These are phyloP conservation scores for Salix arbutifolia DNA, from an alignment of 345 rosid genomes.

Conservation along the genomic window DNA sequence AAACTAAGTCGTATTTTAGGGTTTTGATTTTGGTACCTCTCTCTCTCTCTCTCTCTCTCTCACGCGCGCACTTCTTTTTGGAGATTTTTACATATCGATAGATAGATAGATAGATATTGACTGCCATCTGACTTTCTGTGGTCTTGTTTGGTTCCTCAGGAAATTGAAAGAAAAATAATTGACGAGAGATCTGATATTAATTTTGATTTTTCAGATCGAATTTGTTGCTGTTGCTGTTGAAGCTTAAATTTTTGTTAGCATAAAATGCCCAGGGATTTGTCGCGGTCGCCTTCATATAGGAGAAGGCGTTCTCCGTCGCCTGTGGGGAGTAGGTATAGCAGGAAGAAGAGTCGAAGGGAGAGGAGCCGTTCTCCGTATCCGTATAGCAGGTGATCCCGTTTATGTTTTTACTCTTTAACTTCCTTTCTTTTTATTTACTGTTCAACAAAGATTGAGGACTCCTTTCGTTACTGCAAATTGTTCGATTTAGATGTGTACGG, in stretches of 20 bases:
- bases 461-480: slow-evolving; percentile 25
- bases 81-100: neutral
- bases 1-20: neutral
- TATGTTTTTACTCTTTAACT: slow-evolving; percentile 23
- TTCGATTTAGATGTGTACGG: slow-evolving; percentile 26
- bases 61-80: neutral
- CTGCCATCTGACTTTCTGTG: neutral
- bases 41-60: neutral
- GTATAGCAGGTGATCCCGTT: slow-evolving; percentile 89
- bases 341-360: slow-evolving; percentile 77
- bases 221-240: neutral
- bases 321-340: slow-evolving; percentile 57
- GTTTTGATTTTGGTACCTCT: neutral
- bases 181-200: neutral
- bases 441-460: slow-evolving; percentile 37
- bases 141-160: neutral
- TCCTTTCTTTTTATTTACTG: slow-evolving; percentile 16
- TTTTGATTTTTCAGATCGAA: neutral
- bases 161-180: neutral
- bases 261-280: slow-evolving; percentile 79
- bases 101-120: neutral
- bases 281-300: slow-evolving; percentile 73
- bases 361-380: slow-evolving; percentile 77
- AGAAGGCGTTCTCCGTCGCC: slow-evolving; percentile 74
- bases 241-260: slow-evolving; percentile 6